These are phyloP conservation scores for Ceratocystis alfenasii DNA, from an alignment of 2,329 filamentous ascomycete species.

Conservation along the genomic window DNA sequence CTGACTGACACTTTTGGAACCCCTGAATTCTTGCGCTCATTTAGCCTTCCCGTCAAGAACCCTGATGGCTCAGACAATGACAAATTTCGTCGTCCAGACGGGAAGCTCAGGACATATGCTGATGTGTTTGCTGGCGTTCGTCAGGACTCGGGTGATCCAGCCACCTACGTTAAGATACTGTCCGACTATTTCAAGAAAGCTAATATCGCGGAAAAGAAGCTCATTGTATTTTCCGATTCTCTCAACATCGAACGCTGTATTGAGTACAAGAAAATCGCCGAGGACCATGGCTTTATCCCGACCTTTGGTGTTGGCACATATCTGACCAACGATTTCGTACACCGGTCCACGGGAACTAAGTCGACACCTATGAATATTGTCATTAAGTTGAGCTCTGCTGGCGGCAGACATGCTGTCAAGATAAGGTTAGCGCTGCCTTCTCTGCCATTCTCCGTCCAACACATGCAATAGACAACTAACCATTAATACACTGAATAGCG, in stretches of 20 bases:
- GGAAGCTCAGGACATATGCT: constrained; percentile 54
- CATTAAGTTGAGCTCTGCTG: constrained; percentile 85
- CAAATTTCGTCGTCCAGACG: constrained; percentile 32
- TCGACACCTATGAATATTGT: constrained; percentile 92
- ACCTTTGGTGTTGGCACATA: constrained; percentile 93
- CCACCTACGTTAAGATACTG: constrained; percentile 66
- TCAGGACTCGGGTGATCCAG: constrained; percentile 81
- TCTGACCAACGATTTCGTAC: constrained; percentile 86
- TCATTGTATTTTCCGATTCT: constrained; percentile 90
- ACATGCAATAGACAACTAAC: constrained; percentile 17
- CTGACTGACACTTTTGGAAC: constrained; percentile 96
- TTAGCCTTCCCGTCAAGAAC: constrained; percentile 51
- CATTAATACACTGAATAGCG: constrained; percentile 31
- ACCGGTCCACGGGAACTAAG: constrained; percentile 61
- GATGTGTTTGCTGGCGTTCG: constrained; percentile 72
- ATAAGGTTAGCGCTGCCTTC: constrained; percentile 43
- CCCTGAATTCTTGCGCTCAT: constrained; percentile 72
- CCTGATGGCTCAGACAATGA: constrained; percentile 34
- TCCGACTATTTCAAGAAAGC: constrained; percentile 66
- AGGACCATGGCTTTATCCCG: constrained; percentile 67
- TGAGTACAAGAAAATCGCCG: constrained; percentile 75
- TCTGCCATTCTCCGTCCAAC: constrained; percentile 13
- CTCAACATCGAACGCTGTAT: constrained; percentile 83
- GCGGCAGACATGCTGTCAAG: constrained; percentile 74
- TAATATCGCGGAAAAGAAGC: constrained; percentile 69